These are phyloP conservation scores for Anthoceros angustus DNA, from an alignment of 225 moss, liverwort and hornwort species.

Conservation along the genomic window DNA sequence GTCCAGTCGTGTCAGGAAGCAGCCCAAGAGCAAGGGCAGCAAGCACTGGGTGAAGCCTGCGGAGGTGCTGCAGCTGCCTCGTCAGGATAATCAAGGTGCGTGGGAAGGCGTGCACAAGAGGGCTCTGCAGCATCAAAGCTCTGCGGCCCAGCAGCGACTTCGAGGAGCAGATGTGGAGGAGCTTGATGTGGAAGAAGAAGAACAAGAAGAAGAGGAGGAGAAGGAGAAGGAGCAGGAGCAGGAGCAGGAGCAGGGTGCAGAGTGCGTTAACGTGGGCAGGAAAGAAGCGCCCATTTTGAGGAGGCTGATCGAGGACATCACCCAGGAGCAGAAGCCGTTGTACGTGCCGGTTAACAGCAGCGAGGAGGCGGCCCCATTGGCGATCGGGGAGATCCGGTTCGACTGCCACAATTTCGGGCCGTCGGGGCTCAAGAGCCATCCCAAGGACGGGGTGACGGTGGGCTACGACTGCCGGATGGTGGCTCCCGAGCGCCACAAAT, in stretches of 20 bases:
- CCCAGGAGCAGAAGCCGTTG: neutral
- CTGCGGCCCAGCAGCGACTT: neutral
- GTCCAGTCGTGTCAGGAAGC: too few relatives aligned
- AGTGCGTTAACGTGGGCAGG: neutral
- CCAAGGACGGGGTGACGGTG: constrained; percentile 18
- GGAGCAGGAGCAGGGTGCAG: neutral
- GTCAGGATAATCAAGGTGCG: neutral
- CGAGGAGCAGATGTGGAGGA: neutral
- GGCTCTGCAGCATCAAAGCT: neutral
- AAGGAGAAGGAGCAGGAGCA: neutral
- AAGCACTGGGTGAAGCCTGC: neutral
- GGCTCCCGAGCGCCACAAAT: constrained; percentile 21
- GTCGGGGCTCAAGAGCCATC: constrained; percentile 13
- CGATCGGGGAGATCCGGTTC: constrained; percentile 19
- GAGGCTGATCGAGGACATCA: constrained; percentile 10
- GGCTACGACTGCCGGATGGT: constrained; percentile 25
- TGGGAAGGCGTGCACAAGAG: neutral
- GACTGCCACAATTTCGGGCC: constrained; percentile 32
- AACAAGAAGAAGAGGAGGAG: too few relatives aligned
- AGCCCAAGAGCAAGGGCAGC: neutral
- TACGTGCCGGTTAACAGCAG: neutral
- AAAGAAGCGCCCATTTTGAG: constrained; percentile 6
- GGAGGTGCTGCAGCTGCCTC: neutral
- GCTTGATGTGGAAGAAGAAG: neutral
- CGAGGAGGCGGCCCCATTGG: neutral